A percentile compares a stretch with the other conserved stretches of the same genome.
Conservation (phyloP, 78 protist species). For the Parvularia atlantis region DNA sequence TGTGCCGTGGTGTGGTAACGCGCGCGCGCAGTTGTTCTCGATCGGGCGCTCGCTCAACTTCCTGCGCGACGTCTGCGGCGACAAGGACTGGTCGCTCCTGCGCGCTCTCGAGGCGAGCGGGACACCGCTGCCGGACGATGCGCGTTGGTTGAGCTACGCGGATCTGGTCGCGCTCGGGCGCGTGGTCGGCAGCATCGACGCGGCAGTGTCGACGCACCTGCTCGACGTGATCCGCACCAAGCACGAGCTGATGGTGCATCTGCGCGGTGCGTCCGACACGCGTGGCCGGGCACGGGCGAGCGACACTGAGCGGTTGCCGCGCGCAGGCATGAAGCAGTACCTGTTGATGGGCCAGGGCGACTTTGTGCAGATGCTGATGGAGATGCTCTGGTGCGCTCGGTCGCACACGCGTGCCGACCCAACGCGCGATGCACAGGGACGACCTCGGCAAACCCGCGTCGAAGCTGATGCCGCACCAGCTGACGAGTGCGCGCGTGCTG, state of each 20-base stretch:
- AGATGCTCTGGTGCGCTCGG: constrained; percentile 18
- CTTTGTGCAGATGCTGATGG: constrained; percentile 60
- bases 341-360: constrained; percentile 73
- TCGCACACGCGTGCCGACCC: background rate
- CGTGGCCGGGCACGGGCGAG: too few relatives aligned
- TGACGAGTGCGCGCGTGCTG: too few relatives aligned
- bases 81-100: background rate
- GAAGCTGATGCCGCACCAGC: constrained; percentile 27
- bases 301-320: too few relatives aligned
- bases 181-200: background rate
- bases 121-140: background rate
- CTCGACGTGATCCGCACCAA: background rate
- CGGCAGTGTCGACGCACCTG: background rate
- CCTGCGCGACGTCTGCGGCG: constrained; percentile 48
- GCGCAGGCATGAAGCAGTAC: too few relatives aligned
- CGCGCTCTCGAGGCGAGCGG: background rate
- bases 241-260: too few relatives aligned
- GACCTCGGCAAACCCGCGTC: constrained; percentile 30
- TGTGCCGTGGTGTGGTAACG: too few relatives aligned
- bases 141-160: too few relatives aligned
- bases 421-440: background rate
- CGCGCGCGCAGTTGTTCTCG: constrained; percentile 14
- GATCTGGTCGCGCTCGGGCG: too few relatives aligned
- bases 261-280: too few relatives aligned
- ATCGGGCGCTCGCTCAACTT: constrained; percentile 63